Evolutionary conservation across 257 asterid species (phyloP).

Genomic region (Oldenlandia corymbosa): DNA sequence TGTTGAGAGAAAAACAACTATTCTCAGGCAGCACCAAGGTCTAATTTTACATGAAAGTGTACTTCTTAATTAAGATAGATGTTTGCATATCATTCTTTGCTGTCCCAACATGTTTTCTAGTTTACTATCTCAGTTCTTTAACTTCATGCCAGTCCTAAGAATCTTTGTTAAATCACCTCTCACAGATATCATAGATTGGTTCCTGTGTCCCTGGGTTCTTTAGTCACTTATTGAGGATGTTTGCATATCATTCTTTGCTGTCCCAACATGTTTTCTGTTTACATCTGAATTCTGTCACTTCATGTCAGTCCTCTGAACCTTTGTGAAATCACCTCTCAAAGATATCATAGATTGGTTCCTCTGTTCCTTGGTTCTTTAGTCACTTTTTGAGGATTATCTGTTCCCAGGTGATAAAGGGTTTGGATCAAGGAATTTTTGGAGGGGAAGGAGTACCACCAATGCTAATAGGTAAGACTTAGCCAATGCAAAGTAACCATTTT

Average conservation of each 20-base stretch:
- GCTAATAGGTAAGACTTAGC: constrained; percentile 62
- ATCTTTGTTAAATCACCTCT: background rate
- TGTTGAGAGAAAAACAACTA: background rate
- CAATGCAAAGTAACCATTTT: background rate
- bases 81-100: background rate
- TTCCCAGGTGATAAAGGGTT: constrained; percentile 68
- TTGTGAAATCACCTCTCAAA: background rate
- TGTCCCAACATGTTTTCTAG: background rate
- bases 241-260: background rate
- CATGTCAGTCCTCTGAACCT: background rate
- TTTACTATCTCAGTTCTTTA: background rate
- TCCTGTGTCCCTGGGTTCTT: background rate
- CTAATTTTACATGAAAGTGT: background rate
- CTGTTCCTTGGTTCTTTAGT: background rate
- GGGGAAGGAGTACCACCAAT: constrained; percentile 92
- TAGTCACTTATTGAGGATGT: background rate
- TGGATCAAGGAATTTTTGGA: constrained; percentile 88
- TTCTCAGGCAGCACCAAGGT: background rate
- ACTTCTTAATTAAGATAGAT: background rate
- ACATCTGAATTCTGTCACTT: background rate
- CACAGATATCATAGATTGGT: background rate
- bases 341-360: background rate
- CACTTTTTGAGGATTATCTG: background rate
- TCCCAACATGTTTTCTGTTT: background rate
- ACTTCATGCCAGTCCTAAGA: background rate